Evolutionary conservation across 768 basidiomycete genomes (phyloP).

Genomic region (Erythrobasidium yunnanense): DNA sequence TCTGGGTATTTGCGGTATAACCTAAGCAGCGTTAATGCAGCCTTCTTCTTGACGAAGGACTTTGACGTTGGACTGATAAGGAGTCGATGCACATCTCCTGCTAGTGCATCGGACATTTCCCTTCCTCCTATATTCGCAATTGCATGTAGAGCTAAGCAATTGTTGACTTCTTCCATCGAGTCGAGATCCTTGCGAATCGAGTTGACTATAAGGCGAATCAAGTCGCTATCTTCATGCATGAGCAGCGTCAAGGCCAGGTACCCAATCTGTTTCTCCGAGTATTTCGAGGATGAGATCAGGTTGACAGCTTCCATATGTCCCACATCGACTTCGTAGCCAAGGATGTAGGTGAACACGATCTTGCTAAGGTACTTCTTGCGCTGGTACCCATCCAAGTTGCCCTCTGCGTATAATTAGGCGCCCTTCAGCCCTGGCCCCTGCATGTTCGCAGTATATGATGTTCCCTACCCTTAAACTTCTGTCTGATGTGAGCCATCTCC

Average conservation of each 20-base stretch:
- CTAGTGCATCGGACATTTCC: slow-evolving; percentile 95
- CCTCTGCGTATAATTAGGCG: slow-evolving; percentile 39
- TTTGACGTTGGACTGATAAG: slow-evolving; percentile 91
- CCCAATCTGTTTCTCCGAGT: slow-evolving; percentile 98
- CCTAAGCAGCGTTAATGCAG: slow-evolving; percentile 80
- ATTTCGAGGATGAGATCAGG: slow-evolving; percentile 85
- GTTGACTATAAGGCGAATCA: slow-evolving; percentile 90
- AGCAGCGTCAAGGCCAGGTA: slow-evolving; percentile 92
- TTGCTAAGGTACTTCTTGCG: slow-evolving; percentile 64
- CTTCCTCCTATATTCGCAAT: slow-evolving; percentile 96
- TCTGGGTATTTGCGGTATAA: slow-evolving; percentile 92
- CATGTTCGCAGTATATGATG: too few relatives aligned
- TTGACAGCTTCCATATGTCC: slow-evolving; percentile 99
- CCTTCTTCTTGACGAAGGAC: slow-evolving; percentile 96
- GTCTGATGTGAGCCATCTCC: slow-evolving; percentile 99
- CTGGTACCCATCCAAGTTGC: slow-evolving; percentile 46
- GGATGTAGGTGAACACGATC: slow-evolving; percentile 96
- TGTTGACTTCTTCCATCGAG: slow-evolving; percentile 84
- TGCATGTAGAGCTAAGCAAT: slow-evolving; percentile 91
- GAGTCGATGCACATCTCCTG: slow-evolving; percentile 83
- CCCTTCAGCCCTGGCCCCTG: too few relatives aligned
- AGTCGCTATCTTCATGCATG: slow-evolving; percentile 98
- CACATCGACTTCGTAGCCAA: slow-evolving; percentile 93
- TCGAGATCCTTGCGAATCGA: slow-evolving; percentile 96
- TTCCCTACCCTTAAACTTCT: slow-evolving; percentile 83